phyloP scores from a whole-genome alignment of 2,329 filamentous ascomycete genomes.

The Pseudofabraea citricarpa region DNA sequence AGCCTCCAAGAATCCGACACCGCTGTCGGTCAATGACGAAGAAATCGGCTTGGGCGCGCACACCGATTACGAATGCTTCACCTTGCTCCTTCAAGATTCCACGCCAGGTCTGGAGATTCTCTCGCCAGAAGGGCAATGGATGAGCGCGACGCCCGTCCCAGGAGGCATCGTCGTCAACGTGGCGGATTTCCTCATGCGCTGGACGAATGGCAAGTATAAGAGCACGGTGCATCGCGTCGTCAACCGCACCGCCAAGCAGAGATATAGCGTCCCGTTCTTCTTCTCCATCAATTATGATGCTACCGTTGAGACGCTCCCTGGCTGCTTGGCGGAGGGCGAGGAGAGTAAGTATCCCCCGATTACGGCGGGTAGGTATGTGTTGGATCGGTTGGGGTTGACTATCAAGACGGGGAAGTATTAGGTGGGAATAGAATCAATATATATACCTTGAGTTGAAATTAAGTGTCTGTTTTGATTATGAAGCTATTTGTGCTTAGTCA shows the following conservation, averaged over 20 bases:
- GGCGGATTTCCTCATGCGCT: constrained; percentile 43
- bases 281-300: constrained; percentile 33
- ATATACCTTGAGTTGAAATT: too few relatives aligned
- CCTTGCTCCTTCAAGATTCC: constrained; percentile 47
- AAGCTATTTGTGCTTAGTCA: too few relatives aligned
- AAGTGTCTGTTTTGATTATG: too few relatives aligned
- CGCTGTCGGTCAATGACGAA: constrained; percentile 19
- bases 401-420: constrained; percentile 23
- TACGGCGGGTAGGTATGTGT: constrained; percentile 24
- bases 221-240: constrained; percentile 51
- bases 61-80: constrained; percentile 52
- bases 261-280: constrained; percentile 54
- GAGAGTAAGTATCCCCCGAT: constrained; percentile 23
- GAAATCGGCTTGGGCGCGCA: constrained; percentile 39
- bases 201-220: constrained; percentile 48
- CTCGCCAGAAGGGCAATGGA: constrained; percentile 40
- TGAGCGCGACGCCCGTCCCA: constrained; percentile 35
- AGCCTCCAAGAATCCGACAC: constrained; percentile 29
- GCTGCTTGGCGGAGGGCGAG: constrained; percentile 22
- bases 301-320: constrained; percentile 23
- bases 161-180: constrained; percentile 48
- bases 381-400: constrained; percentile 23
- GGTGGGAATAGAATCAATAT: too few relatives aligned
- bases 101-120: constrained; percentile 47
- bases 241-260: constrained; percentile 42